phyloP scores from a whole-genome alignment of 108 stramenopile species.

The Cylindrotheca closterium region DNA sequence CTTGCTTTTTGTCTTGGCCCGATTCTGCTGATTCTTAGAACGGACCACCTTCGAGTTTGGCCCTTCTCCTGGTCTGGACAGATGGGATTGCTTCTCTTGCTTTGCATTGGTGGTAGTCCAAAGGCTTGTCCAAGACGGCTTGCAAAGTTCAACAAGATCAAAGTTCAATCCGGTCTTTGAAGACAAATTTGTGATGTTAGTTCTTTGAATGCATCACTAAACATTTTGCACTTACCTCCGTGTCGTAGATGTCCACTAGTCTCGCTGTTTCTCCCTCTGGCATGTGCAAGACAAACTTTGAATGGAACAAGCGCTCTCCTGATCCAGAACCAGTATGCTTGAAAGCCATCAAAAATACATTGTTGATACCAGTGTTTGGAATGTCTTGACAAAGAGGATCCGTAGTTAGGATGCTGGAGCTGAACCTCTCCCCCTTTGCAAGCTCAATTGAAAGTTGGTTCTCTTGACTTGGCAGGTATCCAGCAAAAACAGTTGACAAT shows the following conservation, averaged over 20 bases:
- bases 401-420: background rate
- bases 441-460: background rate
- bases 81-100: background rate
- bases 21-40: background rate
- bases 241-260: too few species aligned
- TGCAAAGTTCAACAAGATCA: background rate
- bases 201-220: too few species aligned
- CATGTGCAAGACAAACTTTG: background rate
- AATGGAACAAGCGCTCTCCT: background rate
- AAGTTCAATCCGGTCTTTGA: too few species aligned
- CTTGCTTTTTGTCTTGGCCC: background rate
- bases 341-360: too few species aligned
- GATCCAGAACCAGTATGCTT: background rate
- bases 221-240: background rate
- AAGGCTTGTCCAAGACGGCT: background rate
- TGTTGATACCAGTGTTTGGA: background rate
- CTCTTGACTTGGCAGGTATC: background rate
- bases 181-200: too few species aligned
- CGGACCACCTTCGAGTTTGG: background rate
- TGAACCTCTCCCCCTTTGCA: background rate
- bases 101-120: background rate
- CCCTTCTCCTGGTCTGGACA: background rate
- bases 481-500: background rate
- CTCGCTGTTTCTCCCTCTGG: too few species aligned
- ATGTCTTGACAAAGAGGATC: background rate